Conservation (phyloP, 2,329 filamentous ascomycete genomes). For the Calonectria hawksworthii region DNA sequence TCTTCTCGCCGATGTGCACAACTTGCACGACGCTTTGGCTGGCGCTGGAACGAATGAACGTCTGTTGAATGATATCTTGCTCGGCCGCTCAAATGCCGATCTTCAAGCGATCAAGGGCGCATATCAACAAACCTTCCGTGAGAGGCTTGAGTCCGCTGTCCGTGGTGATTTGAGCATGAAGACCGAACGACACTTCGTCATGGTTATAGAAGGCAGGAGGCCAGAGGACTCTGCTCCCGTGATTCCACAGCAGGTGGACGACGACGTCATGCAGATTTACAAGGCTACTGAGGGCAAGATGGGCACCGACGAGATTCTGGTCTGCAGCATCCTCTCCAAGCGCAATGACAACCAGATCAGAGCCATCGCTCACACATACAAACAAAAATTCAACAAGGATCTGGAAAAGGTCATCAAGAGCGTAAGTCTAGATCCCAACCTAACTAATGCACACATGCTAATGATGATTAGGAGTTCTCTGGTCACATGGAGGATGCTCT, state of each 20-base stretch:
- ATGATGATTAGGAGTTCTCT: slow-evolving; percentile 75
- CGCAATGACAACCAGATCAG: slow-evolving; percentile 87
- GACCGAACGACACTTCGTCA: slow-evolving; percentile 87
- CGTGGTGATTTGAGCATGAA: slow-evolving; percentile 86
- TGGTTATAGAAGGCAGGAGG: slow-evolving; percentile 81
- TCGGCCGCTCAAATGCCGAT: slow-evolving; percentile 88
- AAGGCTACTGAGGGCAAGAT: slow-evolving; percentile 80
- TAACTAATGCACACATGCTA: background rate
- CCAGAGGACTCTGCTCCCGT: slow-evolving; percentile 84
- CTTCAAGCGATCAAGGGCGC: slow-evolving; percentile 86
- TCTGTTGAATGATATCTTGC: slow-evolving; percentile 87
- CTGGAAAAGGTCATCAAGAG: slow-evolving; percentile 82
- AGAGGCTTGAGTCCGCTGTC: slow-evolving; percentile 79
- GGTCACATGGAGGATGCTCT: slow-evolving; percentile 94
- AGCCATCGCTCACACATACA: slow-evolving; percentile 83
- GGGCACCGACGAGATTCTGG: slow-evolving; percentile 80
- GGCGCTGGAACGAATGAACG: slow-evolving; percentile 89
- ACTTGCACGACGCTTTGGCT: slow-evolving; percentile 78
- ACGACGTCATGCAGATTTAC: slow-evolving; percentile 83
- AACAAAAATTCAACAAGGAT: slow-evolving; percentile 76
- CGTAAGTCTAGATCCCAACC: slow-evolving; percentile 55
- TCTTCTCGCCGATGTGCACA: slow-evolving; percentile 80
- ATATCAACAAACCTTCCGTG: slow-evolving; percentile 78
- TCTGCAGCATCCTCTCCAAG: slow-evolving; percentile 83
- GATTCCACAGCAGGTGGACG: slow-evolving; percentile 79